Evolutionary conservation across 2,329 filamentous ascomycete genomes (phyloP).

Genomic region (Calonectria multiphialidica): DNA sequence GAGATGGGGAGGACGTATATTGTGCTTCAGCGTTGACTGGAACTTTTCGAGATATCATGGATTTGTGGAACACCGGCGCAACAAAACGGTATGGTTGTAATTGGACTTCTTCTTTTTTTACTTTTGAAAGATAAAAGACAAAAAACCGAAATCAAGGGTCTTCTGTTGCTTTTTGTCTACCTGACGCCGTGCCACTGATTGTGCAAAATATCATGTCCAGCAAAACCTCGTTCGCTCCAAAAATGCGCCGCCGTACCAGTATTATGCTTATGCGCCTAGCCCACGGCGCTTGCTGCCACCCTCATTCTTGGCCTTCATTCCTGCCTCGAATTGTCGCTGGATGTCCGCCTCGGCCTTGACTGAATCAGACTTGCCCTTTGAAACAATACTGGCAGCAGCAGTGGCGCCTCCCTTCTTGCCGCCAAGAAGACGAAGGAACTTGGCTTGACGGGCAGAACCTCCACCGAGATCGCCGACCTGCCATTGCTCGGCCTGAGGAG

Average conservation of each 20-base stretch:
- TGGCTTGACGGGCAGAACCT: conserved; percentile 62
- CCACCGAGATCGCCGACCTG: conserved; percentile 66
- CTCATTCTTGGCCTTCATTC: conserved; percentile 69
- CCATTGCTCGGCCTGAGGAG: conserved; percentile 58
- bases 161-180: conserved; percentile 43
- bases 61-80: conserved; percentile 44
- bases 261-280: conserved; percentile 59
- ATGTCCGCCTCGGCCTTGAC: conserved; percentile 63
- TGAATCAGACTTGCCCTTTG: conserved; percentile 48
- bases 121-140: conserved; percentile 6
- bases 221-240: conserved; percentile 2
- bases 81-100: conserved; percentile 38
- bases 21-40: conserved; percentile 34
- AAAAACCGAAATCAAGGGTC: conserved; percentile 27
- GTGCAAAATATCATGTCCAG: conserved; percentile 23
- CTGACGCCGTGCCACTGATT: conserved; percentile 42
- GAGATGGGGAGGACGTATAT: conserved; percentile 20
- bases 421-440: conserved; percentile 69
- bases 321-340: conserved; percentile 67
- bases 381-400: conserved; percentile 34
- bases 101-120: conserved; percentile 28
- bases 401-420: conserved; percentile 59
- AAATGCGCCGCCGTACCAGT: conserved; percentile 7
- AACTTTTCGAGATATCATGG: conserved; percentile 39
- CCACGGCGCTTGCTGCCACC: conserved; percentile 62